A percentile compares a stretch with the other conserved stretches of the same genome.
Conservation (phyloP, 306 rosid species). For the Calophaca sinica region DNA sequence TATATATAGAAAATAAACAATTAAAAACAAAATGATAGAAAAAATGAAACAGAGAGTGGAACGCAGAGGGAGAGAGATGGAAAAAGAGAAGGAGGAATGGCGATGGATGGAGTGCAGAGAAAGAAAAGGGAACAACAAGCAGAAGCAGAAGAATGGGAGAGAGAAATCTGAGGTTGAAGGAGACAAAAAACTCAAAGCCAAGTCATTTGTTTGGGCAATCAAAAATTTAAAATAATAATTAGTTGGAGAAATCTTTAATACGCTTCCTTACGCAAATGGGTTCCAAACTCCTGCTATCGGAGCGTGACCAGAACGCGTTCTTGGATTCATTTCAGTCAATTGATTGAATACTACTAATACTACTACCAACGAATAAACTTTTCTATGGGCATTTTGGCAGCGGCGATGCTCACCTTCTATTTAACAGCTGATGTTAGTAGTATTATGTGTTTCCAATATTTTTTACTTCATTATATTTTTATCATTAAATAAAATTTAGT, state of each 20-base stretch:
- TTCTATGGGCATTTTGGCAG: conserved; percentile 18
- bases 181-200: conserved; percentile 61
- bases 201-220: conserved; percentile 64
- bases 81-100: conserved; percentile 37
- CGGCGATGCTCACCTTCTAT: not conserved
- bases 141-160: not conserved
- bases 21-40: conserved; percentile 1
- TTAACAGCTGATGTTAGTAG: too few species aligned
- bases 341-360: not conserved
- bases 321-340: not conserved
- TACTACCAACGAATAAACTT: not conserved
- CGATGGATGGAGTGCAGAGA: conserved; percentile 61
- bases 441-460: too few species aligned
- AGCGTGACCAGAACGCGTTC: conserved; percentile 60
- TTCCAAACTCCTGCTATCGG: conserved; percentile 41
- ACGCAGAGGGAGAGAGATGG: conserved; percentile 25
- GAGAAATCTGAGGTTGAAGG: conserved; percentile 29
- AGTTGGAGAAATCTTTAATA: conserved; percentile 50
- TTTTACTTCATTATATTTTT: too few species aligned
- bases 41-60: conserved; percentile 39
- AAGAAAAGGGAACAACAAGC: conserved; percentile 46
- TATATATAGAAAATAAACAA: not conserved
- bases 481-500: too few species aligned
- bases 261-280: conserved; percentile 48
- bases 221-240: conserved; percentile 65